Evolutionary conservation across 2,329 filamentous ascomycete species (phyloP).

Genomic region (Aureobasidium pullulans): DNA sequence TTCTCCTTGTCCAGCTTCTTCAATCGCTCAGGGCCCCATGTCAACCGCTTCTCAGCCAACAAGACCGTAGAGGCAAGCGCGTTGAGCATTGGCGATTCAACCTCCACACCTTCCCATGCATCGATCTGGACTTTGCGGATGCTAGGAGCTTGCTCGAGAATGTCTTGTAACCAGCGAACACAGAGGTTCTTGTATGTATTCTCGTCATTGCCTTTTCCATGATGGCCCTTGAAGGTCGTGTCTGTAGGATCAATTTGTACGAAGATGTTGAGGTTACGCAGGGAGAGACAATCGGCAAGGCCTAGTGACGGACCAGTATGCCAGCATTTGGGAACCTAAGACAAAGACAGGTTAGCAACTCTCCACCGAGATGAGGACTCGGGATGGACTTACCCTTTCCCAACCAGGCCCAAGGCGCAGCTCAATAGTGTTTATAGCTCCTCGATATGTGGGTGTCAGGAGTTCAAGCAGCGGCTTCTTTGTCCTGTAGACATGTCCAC

Average conservation of each 20-base stretch:
- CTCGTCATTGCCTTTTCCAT: constrained; percentile 43
- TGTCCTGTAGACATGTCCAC: constrained; percentile 62
- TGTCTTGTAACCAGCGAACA: constrained; percentile 46
- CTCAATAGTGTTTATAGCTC: constrained; percentile 56
- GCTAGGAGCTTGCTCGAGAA: constrained; percentile 52
- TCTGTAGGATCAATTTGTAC: constrained; percentile 64
- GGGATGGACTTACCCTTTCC: constrained; percentile 36
- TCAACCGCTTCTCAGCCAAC: constrained; percentile 45
- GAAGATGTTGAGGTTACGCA: constrained; percentile 54
- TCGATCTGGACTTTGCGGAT: constrained; percentile 60
- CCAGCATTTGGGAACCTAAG: constrained; percentile 58
- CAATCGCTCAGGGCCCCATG: constrained; percentile 60
- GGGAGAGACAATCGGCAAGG: constrained; percentile 52
- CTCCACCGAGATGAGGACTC: not conserved
- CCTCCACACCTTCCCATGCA: constrained; percentile 58
- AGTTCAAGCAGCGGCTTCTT: constrained; percentile 65
- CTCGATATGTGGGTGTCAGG: constrained; percentile 53
- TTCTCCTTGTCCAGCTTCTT: constrained; percentile 51
- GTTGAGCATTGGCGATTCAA: constrained; percentile 56
- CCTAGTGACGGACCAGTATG: constrained; percentile 59
- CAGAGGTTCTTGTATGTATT: constrained; percentile 67
- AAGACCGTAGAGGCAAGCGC: constrained; percentile 49
- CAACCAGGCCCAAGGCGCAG: constrained; percentile 67
- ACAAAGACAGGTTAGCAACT: not conserved
- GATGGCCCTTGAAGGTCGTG: constrained; percentile 59